A percentile compares a stretch with the other conserved stretches of the same genome.
These are phyloP conservation scores for Lentinus polychrous DNA, from an alignment of 1,284 basidiomycete species.

Conservation along the genomic window DNA sequence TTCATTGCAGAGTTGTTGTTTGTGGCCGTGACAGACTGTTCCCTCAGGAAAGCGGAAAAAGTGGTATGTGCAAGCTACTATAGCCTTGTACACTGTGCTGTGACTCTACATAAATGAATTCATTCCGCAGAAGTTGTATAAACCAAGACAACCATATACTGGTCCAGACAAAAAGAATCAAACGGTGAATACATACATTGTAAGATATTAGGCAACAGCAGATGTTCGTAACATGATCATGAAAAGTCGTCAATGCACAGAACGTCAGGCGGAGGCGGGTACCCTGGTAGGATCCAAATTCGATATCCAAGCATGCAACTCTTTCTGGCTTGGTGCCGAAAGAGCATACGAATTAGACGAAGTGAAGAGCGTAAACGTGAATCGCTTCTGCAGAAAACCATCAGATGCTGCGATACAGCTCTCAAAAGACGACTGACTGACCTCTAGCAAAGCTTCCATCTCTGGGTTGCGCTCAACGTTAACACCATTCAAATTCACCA, in stretches of 20 bases:
- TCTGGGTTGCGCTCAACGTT: slow-evolving; percentile 84
- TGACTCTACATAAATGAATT: no score
- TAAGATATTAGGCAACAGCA: not conserved
- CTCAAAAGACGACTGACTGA: slow-evolving; percentile 35
- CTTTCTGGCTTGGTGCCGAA: slow-evolving; percentile 72
- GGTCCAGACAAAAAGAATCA: no score
- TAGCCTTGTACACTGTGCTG: no score
- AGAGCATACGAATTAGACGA: slow-evolving; percentile 86
- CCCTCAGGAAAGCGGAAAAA: no score
- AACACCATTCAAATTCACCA: slow-evolving; percentile 81
- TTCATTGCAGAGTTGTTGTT: no score
- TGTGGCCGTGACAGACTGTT: no score
- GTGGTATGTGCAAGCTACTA: no score
- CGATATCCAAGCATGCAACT: slow-evolving; percentile 76
- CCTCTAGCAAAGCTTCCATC: slow-evolving; percentile 81
- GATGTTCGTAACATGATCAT: slow-evolving; percentile 12
- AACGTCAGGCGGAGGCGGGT: slow-evolving; percentile 1
- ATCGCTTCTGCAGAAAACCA: slow-evolving; percentile 53
- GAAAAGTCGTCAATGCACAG: slow-evolving; percentile 1
- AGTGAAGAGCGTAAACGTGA: slow-evolving; percentile 85
- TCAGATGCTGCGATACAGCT: slow-evolving; percentile 3
- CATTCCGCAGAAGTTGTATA: no score
- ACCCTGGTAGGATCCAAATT: slow-evolving; percentile 73
- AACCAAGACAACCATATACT: no score
- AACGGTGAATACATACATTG: not conserved